Conservation (phyloP, 257 asterid species). For the Forsythia viridissima region DNA sequence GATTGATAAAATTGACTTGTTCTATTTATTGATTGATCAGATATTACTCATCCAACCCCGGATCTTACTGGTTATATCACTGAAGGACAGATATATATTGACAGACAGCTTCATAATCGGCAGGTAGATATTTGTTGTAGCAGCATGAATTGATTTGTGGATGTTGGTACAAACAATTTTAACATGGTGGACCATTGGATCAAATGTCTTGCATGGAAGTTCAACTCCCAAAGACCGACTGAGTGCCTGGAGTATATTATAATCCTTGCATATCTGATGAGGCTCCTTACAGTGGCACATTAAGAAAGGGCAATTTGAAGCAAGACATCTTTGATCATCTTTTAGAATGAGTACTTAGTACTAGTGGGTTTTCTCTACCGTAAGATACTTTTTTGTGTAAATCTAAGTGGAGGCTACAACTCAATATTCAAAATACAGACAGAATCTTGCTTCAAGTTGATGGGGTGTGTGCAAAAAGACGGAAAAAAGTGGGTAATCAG, state of each 20-base stretch:
- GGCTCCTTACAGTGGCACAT: no score
- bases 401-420: background rate
- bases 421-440: background rate
- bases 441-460: background rate
- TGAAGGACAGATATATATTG: conserved; percentile 97
- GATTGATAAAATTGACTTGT: background rate
- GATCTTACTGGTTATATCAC: conserved; percentile 99
- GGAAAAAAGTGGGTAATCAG: background rate
- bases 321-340: background rate
- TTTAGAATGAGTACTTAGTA: background rate
- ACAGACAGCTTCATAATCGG: conserved; percentile 83
- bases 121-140: conserved; percentile 40
- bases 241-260: background rate
- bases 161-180: background rate
- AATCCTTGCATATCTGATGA: no score
- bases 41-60: conserved; percentile 99
- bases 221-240: background rate
- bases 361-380: background rate
- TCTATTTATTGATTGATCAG: conserved; percentile 47
- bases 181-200: conserved; percentile 7
- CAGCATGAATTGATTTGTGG: conserved; percentile 11
- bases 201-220: background rate
- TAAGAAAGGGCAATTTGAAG: no score
- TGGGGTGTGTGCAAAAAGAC: background rate
- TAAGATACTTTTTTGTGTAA: background rate